Evolutionary conservation across 1,139 yeast genomes (phyloP).

Genomic region (Candida frijolesensis): DNA sequence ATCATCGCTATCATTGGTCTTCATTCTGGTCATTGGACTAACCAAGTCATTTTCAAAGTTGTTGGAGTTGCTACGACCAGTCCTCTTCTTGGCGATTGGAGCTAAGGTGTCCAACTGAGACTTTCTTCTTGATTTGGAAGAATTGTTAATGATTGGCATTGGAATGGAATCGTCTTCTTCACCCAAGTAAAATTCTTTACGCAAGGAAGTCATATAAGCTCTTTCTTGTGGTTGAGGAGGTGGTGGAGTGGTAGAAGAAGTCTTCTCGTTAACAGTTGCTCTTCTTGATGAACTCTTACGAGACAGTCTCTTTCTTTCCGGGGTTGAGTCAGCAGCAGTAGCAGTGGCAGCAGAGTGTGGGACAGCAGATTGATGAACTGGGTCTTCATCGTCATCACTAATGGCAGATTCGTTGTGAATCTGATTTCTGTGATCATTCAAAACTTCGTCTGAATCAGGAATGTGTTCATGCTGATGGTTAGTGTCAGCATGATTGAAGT

Average conservation of each 20-base stretch:
- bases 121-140: slow-evolving; percentile 19
- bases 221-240: slow-evolving; percentile 4
- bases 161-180: slow-evolving; percentile 12
- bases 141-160: slow-evolving; percentile 9
- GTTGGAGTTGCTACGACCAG: slow-evolving; percentile 16
- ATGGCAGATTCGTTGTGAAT: slow-evolving; percentile 30
- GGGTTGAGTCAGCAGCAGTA: slow-evolving; percentile 3
- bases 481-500: slow-evolving; percentile 35
- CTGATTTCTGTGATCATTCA: slow-evolving; percentile 59
- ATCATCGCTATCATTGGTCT: slow-evolving; percentile 36
- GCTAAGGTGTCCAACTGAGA: slow-evolving; percentile 29
- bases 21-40: slow-evolving; percentile 34
- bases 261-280: slow-evolving; percentile 5
- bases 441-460: slow-evolving; percentile 46
- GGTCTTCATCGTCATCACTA: slow-evolving; percentile 13
- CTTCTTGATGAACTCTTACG: slow-evolving; percentile 9
- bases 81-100: slow-evolving; percentile 12
- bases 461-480: slow-evolving; percentile 24
- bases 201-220: slow-evolving; percentile 15
- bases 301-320: background rate
- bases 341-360: slow-evolving; percentile 3
- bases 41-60: slow-evolving; percentile 32
- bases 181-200: slow-evolving; percentile 16
- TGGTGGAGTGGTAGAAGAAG: slow-evolving; percentile 7
- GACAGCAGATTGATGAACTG: slow-evolving; percentile 3